Evolutionary conservation across 352 stramenopile genomes (phyloP).

Genomic region (Pythium insidiosum): DNA sequence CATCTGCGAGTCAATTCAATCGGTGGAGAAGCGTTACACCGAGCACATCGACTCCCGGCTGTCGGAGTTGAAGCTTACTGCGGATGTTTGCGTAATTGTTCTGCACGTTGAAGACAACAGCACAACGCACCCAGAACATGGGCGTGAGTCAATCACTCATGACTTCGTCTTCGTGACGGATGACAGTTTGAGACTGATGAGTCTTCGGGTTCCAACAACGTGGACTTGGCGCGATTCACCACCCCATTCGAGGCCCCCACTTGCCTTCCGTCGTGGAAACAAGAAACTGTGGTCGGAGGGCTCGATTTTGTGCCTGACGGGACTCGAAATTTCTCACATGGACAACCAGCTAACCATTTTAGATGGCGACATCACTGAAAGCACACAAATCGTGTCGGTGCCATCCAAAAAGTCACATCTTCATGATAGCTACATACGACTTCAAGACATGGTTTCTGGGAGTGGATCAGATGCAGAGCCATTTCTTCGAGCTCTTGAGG

Average conservation of each 20-base stretch:
- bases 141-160: conserved; percentile 1
- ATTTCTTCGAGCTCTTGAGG: conserved; percentile 14
- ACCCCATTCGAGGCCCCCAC: conserved; percentile 17
- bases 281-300: conserved; percentile 48
- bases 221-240: too few relatives aligned
- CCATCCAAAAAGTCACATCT: conserved; percentile 57
- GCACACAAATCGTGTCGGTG: conserved; percentile 38
- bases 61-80: conserved; percentile 5
- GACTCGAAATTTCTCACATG: conserved; percentile 54
- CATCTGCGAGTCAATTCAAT: conserved; percentile 4
- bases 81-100: conserved; percentile 13
- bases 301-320: conserved; percentile 39
- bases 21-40: not conserved
- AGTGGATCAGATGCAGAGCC: conserved; percentile 1
- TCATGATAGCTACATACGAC: conserved; percentile 17
- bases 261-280: conserved; percentile 36
- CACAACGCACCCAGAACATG: not conserved
- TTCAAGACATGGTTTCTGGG: conserved; percentile 1
- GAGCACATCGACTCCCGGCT: not conserved
- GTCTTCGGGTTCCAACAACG: conserved; percentile 27
- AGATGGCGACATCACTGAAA: conserved; percentile 49
- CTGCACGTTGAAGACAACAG: conserved; percentile 3
- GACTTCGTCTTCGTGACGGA: conserved; percentile 61
- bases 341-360: conserved; percentile 45
- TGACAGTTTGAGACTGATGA: conserved; percentile 36